These are phyloP conservation scores for Aegilops sharonensis DNA, from an alignment of 176 grass and related monocot genomes.

Conservation along the genomic window DNA sequence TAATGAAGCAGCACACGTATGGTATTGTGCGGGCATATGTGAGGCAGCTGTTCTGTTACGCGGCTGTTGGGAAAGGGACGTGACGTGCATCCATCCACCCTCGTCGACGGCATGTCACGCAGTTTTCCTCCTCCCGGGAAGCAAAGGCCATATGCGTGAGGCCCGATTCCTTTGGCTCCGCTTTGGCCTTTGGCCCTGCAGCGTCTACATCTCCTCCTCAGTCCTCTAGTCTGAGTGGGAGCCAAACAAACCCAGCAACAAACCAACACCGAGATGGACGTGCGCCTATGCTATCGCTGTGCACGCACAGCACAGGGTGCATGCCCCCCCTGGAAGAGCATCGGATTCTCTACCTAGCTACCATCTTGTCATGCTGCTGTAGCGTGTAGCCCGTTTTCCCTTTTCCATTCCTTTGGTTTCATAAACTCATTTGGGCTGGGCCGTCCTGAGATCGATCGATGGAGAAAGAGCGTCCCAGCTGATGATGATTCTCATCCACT, in stretches of 20 bases:
- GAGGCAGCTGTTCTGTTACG: neutral
- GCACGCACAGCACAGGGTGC: too few species aligned
- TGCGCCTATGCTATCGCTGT: too few species aligned
- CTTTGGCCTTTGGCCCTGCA: too few species aligned
- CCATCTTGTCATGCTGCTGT: neutral
- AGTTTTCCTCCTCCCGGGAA: constrained; percentile 45
- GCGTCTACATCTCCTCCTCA: too few species aligned
- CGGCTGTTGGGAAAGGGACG: constrained; percentile 25
- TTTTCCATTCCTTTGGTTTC: too few species aligned
- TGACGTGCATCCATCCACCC: neutral
- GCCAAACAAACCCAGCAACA: constrained; percentile 26
- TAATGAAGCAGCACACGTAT: neutral
- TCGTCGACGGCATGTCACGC: neutral
- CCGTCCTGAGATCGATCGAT: neutral
- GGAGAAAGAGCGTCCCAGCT: neutral
- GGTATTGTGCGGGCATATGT: neutral
- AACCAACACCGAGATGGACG: neutral
- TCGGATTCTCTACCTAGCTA: neutral
- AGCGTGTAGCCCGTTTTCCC: neutral
- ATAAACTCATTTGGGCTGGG: neutral
- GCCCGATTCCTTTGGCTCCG: constrained; percentile 18
- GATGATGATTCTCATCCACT: neutral
- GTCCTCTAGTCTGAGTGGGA: neutral
- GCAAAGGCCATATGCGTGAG: constrained; percentile 5
- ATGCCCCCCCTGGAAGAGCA: neutral